Percentiles rank a stretch among this genome's conserved stretches.
Conservation (phyloP, 2,329 filamentous ascomycete genomes). For the Trichoderma hamatum region DNA sequence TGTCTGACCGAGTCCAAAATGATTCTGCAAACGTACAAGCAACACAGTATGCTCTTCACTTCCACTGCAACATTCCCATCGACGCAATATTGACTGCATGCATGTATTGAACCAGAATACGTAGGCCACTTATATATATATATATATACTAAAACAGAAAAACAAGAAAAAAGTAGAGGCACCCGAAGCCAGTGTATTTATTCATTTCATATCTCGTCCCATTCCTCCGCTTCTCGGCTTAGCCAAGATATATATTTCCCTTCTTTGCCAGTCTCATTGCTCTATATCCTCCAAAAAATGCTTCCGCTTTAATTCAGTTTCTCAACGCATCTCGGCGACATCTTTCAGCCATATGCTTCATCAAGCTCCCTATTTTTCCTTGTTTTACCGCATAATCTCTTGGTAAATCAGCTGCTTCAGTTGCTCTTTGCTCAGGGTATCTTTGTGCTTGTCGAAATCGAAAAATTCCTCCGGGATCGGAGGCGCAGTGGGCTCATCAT, state of each 20-base stretch:
- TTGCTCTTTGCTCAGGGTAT: slow-evolving; percentile 96
- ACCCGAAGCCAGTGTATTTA: slow-evolving; percentile 21
- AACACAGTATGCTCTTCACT: not conserved
- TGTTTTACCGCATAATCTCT: slow-evolving; percentile 75
- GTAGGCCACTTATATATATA: not conserved
- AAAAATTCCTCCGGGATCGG: slow-evolving; percentile 99
- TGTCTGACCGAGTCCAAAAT: not conserved
- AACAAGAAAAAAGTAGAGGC: not conserved
- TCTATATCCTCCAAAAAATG: slow-evolving; percentile 15
- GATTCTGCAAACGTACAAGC: not conserved
- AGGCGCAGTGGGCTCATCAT: slow-evolving; percentile 94
- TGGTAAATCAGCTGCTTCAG: slow-evolving; percentile 96
- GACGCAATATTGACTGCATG: not conserved
- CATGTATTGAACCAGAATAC: not conserved
- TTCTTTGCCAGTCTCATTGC: slow-evolving; percentile 19
- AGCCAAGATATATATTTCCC: not conserved
- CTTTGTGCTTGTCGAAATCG: slow-evolving; percentile 99
- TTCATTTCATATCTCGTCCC: slow-evolving; percentile 18
- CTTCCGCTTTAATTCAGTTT: slow-evolving; percentile 8
- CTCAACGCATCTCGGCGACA: not conserved
- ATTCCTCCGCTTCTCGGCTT: slow-evolving; percentile 4
- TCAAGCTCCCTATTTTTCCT: not conserved
- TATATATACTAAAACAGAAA: not conserved
- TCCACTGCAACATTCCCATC: not conserved
- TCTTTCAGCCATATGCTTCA: slow-evolving; percentile 1